Percentiles rank a stretch among this genome's conserved stretches.
Conservation (phyloP, 192 early-diverging fungal species). For the Irineochytrium annulatum region DNA sequence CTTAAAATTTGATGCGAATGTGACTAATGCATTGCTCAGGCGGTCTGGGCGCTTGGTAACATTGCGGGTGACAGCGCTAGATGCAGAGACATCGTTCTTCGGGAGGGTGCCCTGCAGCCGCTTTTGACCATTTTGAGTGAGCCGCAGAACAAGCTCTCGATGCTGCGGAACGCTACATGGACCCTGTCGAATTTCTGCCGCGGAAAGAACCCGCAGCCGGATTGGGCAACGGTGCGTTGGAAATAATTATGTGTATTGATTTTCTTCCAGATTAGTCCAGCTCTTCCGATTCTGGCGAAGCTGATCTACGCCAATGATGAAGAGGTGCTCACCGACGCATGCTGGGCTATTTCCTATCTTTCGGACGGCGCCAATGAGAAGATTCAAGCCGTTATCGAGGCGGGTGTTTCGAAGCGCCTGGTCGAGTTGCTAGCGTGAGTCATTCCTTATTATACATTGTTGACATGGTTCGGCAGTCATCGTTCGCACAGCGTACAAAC, state of each 20-base stretch:
- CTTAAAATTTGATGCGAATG: background rate
- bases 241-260: slow-evolving; percentile 1
- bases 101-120: slow-evolving; percentile 78
- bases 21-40: slow-evolving; percentile 38
- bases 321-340: slow-evolving; percentile 96
- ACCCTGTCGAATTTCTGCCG: slow-evolving; percentile 98
- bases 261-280: slow-evolving; percentile 69
- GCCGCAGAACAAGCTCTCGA: slow-evolving; percentile 81
- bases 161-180: slow-evolving; percentile 99
- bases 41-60: slow-evolving; percentile 98
- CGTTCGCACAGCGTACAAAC: slow-evolving; percentile 87
- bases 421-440: slow-evolving; percentile 81
- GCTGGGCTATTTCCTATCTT: slow-evolving; percentile 99
- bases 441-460: background rate
- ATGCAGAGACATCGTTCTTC: slow-evolving; percentile 88
- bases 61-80: slow-evolving; percentile 94
- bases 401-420: slow-evolving; percentile 87
- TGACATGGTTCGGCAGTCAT: slow-evolving; percentile 39
- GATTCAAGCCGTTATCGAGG: slow-evolving; percentile 96
- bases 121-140: slow-evolving; percentile 82
- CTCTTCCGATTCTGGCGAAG: slow-evolving; percentile 84
- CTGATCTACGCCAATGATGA: slow-evolving; percentile 88
- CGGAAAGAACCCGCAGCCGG: slow-evolving; percentile 93
- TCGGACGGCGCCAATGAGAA: slow-evolving; percentile 96
- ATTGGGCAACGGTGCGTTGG: slow-evolving; percentile 68